These are phyloP conservation scores for Arachis hypogaea DNA, from an alignment of 306 rosid genomes.

Conservation along the genomic window DNA sequence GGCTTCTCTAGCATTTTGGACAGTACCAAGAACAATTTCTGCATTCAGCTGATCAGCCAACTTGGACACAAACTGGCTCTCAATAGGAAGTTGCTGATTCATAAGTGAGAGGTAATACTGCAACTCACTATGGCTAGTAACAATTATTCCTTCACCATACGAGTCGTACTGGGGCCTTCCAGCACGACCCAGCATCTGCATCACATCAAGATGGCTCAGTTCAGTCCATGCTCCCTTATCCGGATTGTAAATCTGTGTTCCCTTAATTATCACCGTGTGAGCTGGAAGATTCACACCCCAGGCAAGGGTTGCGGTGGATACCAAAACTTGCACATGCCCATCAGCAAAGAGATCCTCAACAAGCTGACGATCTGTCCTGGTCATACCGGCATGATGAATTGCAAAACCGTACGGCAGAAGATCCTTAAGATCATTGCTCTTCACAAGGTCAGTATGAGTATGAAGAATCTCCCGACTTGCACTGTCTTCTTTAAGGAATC, in stretches of 20 bases:
- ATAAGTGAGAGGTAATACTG: slow-evolving; percentile 92
- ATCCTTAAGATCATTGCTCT: slow-evolving; percentile 93
- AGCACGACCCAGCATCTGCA: slow-evolving; percentile 99
- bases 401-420: slow-evolving; percentile 96
- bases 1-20: slow-evolving; percentile 89
- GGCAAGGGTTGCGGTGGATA: slow-evolving; percentile 97
- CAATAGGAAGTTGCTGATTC: slow-evolving; percentile 95
- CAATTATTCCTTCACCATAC: slow-evolving; percentile 87
- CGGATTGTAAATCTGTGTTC: slow-evolving; percentile 93
- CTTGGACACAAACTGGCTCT: slow-evolving; percentile 93
- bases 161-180: slow-evolving; percentile 96
- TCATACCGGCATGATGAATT: slow-evolving; percentile 95
- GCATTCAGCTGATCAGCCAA: slow-evolving; percentile 93
- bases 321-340: slow-evolving; percentile 95
- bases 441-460: slow-evolving; percentile 89
- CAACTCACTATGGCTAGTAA: slow-evolving; percentile 88
- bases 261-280: slow-evolving; percentile 86
- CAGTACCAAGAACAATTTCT: slow-evolving; percentile 90
- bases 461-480: slow-evolving; percentile 97
- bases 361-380: slow-evolving; percentile 87
- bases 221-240: slow-evolving; percentile 99
- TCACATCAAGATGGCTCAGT: slow-evolving; percentile 88
- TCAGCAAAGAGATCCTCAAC: slow-evolving; percentile 97
- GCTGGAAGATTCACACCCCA: slow-evolving; percentile 99
- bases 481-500: slow-evolving; percentile 92